Conservation (phyloP, 352 stramenopile species). For the Phytophthora ohioensis region DNA sequence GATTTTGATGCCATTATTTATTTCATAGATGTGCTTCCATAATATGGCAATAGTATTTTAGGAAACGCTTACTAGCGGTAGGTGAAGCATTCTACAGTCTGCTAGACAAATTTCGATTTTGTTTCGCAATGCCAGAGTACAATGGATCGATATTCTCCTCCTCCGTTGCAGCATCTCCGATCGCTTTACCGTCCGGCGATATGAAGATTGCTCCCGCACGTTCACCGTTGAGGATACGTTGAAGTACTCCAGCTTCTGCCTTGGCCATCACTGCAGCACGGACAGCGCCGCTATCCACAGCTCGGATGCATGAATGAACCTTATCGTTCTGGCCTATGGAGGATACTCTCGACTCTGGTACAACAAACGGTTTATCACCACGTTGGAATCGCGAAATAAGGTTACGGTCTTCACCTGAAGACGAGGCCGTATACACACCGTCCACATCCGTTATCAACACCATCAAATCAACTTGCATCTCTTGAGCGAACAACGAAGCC, state of each 20-base stretch:
- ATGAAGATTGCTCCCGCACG: conserved; percentile 67
- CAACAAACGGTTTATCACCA: conserved; percentile 46
- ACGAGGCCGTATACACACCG: conserved; percentile 50
- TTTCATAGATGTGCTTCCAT: no score
- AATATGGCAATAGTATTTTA: no score
- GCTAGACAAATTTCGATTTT: conserved; percentile 31
- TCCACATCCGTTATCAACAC: conserved; percentile 80
- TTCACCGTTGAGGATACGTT: conserved; percentile 67
- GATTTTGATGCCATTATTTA: no score
- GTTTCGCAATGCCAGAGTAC: conserved; percentile 60
- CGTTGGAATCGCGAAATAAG: conserved; percentile 60
- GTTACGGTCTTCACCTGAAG: conserved; percentile 19
- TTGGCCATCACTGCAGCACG: conserved; percentile 68
- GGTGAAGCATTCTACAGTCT: conserved; percentile 33
- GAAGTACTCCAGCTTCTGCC: conserved; percentile 59
- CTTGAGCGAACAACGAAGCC: conserved; percentile 72
- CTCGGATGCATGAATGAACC: conserved; percentile 39
- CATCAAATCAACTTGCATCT: conserved; percentile 77
- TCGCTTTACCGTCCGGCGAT: conserved; percentile 15
- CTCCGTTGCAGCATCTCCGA: conserved; percentile 24
- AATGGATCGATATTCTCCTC: conserved; percentile 69
- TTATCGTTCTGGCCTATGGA: conserved; percentile 81
- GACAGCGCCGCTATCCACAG: conserved; percentile 49
- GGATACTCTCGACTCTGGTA: conserved; percentile 44
- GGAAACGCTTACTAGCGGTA: no score